These are phyloP conservation scores for Sclerotinia subarctica DNA, from an alignment of 2,329 filamentous ascomycete genomes.

Conservation along the genomic window DNA sequence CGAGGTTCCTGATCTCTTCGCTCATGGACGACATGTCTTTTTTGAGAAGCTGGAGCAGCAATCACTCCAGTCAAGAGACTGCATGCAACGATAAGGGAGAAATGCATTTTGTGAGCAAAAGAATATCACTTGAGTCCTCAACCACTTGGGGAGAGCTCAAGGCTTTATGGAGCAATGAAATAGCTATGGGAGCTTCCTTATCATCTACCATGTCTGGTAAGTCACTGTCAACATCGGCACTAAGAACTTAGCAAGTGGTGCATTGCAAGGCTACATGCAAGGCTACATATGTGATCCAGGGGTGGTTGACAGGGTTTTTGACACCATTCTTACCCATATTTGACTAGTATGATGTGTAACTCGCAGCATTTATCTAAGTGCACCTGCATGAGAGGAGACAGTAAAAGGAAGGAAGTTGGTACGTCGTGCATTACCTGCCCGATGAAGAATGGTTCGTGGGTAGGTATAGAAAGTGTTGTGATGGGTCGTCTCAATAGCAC, in stretches of 20 bases:
- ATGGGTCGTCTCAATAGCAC: constrained; percentile 1
- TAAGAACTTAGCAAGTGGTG: neutral
- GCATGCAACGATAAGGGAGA: constrained; percentile 14
- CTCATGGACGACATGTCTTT: constrained; percentile 24
- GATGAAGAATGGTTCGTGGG: constrained; percentile 7
- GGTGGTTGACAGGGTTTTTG: constrained; percentile 8
- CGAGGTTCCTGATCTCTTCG: constrained; percentile 19
- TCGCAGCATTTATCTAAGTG: constrained; percentile 6
- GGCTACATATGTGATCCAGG: constrained; percentile 4
- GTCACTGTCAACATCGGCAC: neutral
- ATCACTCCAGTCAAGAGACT: constrained; percentile 20
- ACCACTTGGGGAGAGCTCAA: constrained; percentile 5
- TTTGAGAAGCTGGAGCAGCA: constrained; percentile 18
- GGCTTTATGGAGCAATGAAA: constrained; percentile 15
- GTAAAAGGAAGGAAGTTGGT: constrained; percentile 15
- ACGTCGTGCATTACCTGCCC: constrained; percentile 15
- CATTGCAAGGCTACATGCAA: constrained; percentile 3
- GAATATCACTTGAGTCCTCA: neutral
- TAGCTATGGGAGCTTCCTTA: constrained; percentile 16
- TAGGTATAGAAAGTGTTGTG: neutral
- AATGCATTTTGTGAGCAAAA: constrained; percentile 18
- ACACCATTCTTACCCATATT: neutral
- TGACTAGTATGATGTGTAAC: constrained; percentile 4
- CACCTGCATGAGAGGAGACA: constrained; percentile 2
- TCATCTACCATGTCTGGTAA: constrained; percentile 11